Conservation (phyloP, 2,329 filamentous ascomycete genomes). For the Exophiala lecanii-corni region DNA sequence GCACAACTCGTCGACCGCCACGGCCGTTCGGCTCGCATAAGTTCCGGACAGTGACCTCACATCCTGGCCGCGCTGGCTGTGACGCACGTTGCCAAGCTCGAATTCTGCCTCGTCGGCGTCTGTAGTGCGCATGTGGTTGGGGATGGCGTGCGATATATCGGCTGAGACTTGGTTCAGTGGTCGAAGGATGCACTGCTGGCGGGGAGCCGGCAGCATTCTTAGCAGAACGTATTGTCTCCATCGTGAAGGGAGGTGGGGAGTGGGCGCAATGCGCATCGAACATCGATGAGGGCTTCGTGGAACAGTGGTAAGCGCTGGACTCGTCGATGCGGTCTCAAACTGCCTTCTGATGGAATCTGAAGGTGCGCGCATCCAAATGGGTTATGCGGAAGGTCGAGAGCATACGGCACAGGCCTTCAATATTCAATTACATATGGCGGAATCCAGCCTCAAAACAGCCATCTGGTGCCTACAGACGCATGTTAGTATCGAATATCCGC, state of each 20-base stretch:
- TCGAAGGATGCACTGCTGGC: too few relatives aligned
- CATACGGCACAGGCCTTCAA: constrained; percentile 1
- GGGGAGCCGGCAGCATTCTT: too few relatives aligned
- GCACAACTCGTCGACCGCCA: constrained; percentile 3
- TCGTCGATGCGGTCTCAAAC: constrained; percentile 2
- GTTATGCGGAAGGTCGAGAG: constrained; percentile 1
- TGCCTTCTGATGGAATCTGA: constrained; percentile 2
- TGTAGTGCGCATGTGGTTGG: constrained; percentile 4
- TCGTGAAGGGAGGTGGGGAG: constrained; percentile 1
- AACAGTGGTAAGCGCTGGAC: background rate
- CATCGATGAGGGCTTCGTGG: constrained; percentile 2
- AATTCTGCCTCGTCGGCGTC: constrained; percentile 3
- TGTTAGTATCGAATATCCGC: background rate
- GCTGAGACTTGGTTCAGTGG: constrained; percentile 3
- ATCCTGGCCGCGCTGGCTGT: constrained; percentile 1
- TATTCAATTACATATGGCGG: too few relatives aligned
- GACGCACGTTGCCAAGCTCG: constrained; percentile 2
- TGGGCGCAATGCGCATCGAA: constrained; percentile 1
- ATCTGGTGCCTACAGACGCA: background rate
- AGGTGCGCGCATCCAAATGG: constrained; percentile 1
- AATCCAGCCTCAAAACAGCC: background rate
- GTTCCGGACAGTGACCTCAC: constrained; percentile 2
- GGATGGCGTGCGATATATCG: constrained; percentile 1
- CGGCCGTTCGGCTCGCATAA: constrained; percentile 3
- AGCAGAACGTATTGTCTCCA: constrained; percentile 2